A percentile compares a stretch with the other conserved stretches of the same genome.
phyloP scores from a whole-genome alignment of 208 protist genomes.

The Leishmania major region DNA sequence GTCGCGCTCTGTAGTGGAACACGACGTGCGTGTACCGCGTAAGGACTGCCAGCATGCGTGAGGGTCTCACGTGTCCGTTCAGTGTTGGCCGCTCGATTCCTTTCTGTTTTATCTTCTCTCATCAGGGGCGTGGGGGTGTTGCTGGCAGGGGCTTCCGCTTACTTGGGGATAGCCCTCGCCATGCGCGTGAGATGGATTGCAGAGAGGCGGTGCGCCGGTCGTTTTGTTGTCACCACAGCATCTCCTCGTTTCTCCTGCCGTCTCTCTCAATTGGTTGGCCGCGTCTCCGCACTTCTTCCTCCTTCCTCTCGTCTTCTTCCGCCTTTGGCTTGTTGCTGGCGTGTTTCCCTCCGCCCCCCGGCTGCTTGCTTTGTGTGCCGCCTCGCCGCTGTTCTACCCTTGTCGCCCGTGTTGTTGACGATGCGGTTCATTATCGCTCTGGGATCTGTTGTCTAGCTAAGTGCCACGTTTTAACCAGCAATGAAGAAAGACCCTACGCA shows the following conservation, averaged over 20 bases:
- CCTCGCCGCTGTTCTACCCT: neutral
- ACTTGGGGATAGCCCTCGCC: neutral
- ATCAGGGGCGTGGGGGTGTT: neutral
- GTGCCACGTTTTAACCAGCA: slow-evolving; percentile 3
- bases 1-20: neutral
- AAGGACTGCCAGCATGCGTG: neutral
- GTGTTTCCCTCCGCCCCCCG: neutral
- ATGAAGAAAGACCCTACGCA: neutral
- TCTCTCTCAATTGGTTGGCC: too few relatives aligned
- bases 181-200: neutral
- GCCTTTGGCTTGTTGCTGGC: neutral
- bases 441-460: neutral
- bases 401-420: neutral
- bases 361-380: neutral
- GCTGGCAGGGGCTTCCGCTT: neutral
- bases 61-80: neutral
- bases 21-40: neutral
- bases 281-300: neutral
- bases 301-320: neutral
- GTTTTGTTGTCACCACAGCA: neutral
- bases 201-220: neutral
- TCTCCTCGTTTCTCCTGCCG: neutral
- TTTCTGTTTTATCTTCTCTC: neutral
- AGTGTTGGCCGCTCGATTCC: neutral
- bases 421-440: neutral